Base-by-base conservation (phyloP, 2,329 filamentous ascomycete genomes). In the Diaporthe caulivora region DNA sequence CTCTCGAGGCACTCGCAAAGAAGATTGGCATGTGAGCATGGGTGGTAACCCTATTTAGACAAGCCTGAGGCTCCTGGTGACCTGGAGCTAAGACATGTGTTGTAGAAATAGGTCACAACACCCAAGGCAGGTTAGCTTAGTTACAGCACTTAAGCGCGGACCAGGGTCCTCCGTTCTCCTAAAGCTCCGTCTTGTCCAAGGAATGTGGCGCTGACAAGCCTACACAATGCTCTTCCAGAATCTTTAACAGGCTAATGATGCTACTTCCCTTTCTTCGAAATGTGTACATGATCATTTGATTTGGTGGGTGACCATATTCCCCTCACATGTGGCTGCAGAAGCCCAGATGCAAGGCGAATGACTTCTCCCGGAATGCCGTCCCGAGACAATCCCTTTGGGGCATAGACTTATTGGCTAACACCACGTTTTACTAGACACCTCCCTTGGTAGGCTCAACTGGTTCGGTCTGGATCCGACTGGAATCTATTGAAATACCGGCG, bases 21-120 rank as follows among this genome's bases (percentile, higher is more conserved):
- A 74, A 72, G 69, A 47, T 72, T 17, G 69, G 44, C 31, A 62
- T 68, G 21, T 72, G 58, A 71, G 31, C 21, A 65, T 40, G 26
- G n/a, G 21, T 17, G 21, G 13, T 29, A 18, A 3, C 40, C 29
- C 11, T 37, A n/a, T 51, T 65, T 37, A 4, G 44, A 51, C 21
- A 18, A 51, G 44, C 44, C 10, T 51, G 60, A n/a, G 31, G 44
- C 26, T 26, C 26, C 15, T 13, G 60, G 42, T 65, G 26, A 65
- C 42, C 34, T 65, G 29, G 21, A 65, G 44, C 44, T 34, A 34
- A 65, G 62, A 64, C 44, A 65, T 24, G 21, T 31, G 10, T 42
- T 53, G 51, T 29, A 29, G 21, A 29, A 24, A 34, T 15, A 51
- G 62, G 62, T 37, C 29, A 67, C 62, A 24, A 26, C n/a, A 29